Base-by-base conservation (phyloP, 164 flowering plant species). In the Saururus chinensis region DNA sequence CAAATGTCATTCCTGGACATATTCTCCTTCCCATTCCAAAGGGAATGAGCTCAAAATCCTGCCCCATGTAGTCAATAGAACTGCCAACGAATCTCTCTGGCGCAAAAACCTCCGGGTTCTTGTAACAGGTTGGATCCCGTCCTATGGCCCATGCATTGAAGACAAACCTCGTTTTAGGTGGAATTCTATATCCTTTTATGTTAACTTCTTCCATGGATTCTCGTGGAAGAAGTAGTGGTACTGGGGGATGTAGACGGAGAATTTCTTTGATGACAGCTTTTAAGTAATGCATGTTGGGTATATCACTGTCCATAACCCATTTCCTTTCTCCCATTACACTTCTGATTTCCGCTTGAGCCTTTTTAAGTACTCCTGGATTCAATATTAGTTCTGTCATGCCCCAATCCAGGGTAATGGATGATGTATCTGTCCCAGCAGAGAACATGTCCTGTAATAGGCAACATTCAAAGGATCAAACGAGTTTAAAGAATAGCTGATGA, bases 41-140 rank as follows among this genome's bases (percentile, higher is more conserved):
- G n/a, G 61, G 67, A 17, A 64, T 30, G 16, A 75, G 64, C 70
- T 80, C 75, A 37, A 67, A 81, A 61, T 81, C 73, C 51, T 73
- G 71, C 12, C 82, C 86, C 60, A 66, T 77, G 67, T 55, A 79
- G 55, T 82, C 84, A 3, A 80, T 69, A 19, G 37, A 19, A 57
- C 78, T 74, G 14, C 45, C 68, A 41, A 78, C 23, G 65, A 84
- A 84, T 61, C 90, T 73, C 49, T 81, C 84, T 12, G 90, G 87
- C 13, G 57, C 82, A 82, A 16, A 5, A 20, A 0, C 76, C 76
- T 5, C 85, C 5, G 56, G 56, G 21, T 12, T 9, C 9, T 53
- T 23, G 1, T 23, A 53, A 53, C 23, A 53, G 9, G 20, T n/a
- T 53, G 56, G 56, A 6, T 53, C 56, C 22, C 20, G 9, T 53